Evolutionary conservation across 805 yeast species (phyloP), one percentile per base, ranked within the genome.

Genomic region (Martiniozyma abietophila): DNA sequence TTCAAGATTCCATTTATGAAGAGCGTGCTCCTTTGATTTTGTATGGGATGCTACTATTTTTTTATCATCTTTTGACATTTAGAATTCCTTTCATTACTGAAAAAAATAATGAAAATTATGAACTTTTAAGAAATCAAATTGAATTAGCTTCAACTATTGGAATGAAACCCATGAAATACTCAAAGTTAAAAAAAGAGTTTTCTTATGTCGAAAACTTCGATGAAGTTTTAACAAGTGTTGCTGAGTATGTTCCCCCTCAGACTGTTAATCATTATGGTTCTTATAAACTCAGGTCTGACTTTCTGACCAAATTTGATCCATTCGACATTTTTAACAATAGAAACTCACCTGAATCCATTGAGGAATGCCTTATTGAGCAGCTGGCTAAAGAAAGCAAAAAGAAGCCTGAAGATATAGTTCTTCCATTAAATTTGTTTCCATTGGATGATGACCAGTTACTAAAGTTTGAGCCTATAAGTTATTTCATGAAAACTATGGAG

Each of bases 261-360:
- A 83, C 83, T 3, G 54, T 77, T 27, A 65, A 65, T 24, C 89
- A 79, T 48, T 68, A 72, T 40, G 94, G 94, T 16, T 67, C 69
- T 29, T 82, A 78, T 51, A 58, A 71, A 17, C 59, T 82, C 46
- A 80, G 74, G 42, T 60, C 65, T 9, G 53, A 59, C 3, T 41
- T 60, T 7, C 67, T 59, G 41, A 54, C 62, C 8, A 51, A 55
- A 3, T 55, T 80, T 35, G 92, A 82, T 51, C 84, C 84, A 2
- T 54, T 76, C 39, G 66, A 65, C 43, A 47, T 69, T 14, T 59
- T 61, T 41, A 55, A 67, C 38, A 74, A 69, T 26, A 64, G 61
- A 5, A 53, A 58, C 25, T 69, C 75, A 39, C 62, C 68, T 29
- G 76, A 73, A 40, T 69, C 70, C 25, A 62, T 76, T 26, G 64